Evolutionary conservation across 176 grass and related monocot genomes (phyloP).

Genomic region (Bolboschoenus planiculmis): DNA sequence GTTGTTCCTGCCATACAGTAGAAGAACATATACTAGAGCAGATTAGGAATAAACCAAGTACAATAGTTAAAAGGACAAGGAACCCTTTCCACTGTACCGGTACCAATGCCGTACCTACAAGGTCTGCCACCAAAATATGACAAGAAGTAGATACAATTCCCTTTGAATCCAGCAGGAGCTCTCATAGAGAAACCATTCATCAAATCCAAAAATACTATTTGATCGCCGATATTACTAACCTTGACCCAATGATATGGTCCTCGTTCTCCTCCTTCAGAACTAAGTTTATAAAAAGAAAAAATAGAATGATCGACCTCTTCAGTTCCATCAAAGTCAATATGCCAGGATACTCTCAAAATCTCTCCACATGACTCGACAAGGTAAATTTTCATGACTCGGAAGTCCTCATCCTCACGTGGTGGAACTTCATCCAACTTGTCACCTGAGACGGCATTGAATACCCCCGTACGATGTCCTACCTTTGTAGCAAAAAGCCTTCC

Average conservation of each 20-base stretch:
- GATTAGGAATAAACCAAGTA: not conserved
- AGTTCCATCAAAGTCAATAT: not conserved
- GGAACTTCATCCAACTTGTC: no score
- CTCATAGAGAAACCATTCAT: not conserved
- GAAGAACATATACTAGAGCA: not conserved
- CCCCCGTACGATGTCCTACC: no score
- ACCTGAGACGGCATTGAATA: no score
- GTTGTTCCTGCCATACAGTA: not conserved
- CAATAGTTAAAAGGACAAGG: not conserved
- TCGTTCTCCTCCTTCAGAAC: not conserved
- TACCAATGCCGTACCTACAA: not conserved
- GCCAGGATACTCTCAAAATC: not conserved
- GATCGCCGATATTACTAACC: not conserved
- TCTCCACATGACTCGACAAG: not conserved
- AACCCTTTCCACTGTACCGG: not conserved
- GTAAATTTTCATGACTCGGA: not conserved
- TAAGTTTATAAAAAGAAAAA: not conserved
- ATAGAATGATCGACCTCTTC: not conserved
- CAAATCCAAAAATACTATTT: not conserved
- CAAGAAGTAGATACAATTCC: not conserved
- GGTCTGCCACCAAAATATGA: not conserved
- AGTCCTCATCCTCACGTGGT: no score
- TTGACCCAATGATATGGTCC: not conserved
- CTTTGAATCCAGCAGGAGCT: not conserved
- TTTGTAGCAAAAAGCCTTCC: no score